A percentile compares a stretch with the other conserved stretches of the same genome.
phyloP scores from a whole-genome alignment of 2,329 filamentous ascomycete species.

The Arthrobotrys musiformis region DNA sequence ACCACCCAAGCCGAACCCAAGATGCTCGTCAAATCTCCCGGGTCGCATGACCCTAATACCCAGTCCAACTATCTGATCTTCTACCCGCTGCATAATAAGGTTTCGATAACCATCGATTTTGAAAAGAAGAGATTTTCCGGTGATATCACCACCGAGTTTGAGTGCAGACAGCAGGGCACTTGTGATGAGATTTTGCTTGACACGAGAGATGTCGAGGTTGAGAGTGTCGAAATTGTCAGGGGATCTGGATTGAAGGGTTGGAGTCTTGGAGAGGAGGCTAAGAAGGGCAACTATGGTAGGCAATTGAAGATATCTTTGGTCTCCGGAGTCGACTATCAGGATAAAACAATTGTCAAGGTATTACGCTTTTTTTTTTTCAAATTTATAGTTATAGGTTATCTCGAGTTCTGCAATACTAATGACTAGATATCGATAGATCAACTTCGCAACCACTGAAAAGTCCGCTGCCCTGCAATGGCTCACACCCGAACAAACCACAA shows the following conservation, averaged over 20 bases:
- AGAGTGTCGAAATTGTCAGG: slow-evolving; percentile 73
- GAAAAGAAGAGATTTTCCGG: slow-evolving; percentile 79
- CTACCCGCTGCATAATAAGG: slow-evolving; percentile 83
- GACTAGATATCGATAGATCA: slow-evolving; percentile 68
- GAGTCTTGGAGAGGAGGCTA: slow-evolving; percentile 68
- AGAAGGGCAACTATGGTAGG: slow-evolving; percentile 69
- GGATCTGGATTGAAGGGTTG: slow-evolving; percentile 77
- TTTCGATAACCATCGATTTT: slow-evolving; percentile 86
- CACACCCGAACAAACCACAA: slow-evolving; percentile 89
- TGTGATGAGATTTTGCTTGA: slow-evolving; percentile 85
- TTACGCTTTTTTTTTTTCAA: neutral
- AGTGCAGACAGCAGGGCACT: slow-evolving; percentile 72
- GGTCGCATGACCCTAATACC: slow-evolving; percentile 78
- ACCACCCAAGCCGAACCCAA: slow-evolving; percentile 46
- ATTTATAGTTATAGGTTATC: slow-evolving; percentile 63
- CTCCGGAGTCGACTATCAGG: slow-evolving; percentile 64
- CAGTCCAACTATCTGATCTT: slow-evolving; percentile 91
- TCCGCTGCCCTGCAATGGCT: slow-evolving; percentile 97
- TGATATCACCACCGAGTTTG: slow-evolving; percentile 78
- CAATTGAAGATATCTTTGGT: slow-evolving; percentile 75
- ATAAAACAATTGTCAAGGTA: slow-evolving; percentile 37
- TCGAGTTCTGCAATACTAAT: too few species aligned
- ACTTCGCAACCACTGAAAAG: slow-evolving; percentile 81
- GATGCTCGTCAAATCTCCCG: slow-evolving; percentile 46
- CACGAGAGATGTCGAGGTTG: slow-evolving; percentile 82